A percentile compares a stretch with the other conserved stretches of the same genome.
Conservation (phyloP, 1,284 basidiomycete genomes). For the Grifola frondosa region DNA sequence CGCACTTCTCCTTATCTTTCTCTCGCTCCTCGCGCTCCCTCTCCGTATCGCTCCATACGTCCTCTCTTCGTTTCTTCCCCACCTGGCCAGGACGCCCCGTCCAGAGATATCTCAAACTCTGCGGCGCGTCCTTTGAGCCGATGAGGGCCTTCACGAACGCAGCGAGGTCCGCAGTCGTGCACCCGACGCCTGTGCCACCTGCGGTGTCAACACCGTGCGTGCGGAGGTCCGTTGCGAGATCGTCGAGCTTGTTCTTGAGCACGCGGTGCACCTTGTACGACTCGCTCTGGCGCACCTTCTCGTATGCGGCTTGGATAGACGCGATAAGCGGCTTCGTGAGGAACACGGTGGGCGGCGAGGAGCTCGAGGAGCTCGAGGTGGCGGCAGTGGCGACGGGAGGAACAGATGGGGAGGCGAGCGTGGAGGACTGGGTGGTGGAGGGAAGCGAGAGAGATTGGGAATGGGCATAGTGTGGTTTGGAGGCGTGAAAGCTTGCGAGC, state of each 20-base stretch:
- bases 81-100: slow-evolving; percentile 35
- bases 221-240: slow-evolving; percentile 38
- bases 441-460: slow-evolving; percentile 16
- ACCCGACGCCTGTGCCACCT: slow-evolving; percentile 6
- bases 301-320: slow-evolving; percentile 50
- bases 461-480: slow-evolving; percentile 21
- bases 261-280: slow-evolving; percentile 62
- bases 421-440: slow-evolving; percentile 16
- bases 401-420: neutral
- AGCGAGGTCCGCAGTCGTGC: slow-evolving; percentile 40
- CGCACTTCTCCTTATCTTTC: slow-evolving; percentile 28
- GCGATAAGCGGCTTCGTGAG: slow-evolving; percentile 52
- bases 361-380: neutral
- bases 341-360: slow-evolving; percentile 20
- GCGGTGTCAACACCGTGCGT: slow-evolving; percentile 27
- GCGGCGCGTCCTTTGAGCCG: slow-evolving; percentile 35
- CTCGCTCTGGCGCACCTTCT: slow-evolving; percentile 48
- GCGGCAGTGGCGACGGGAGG: slow-evolving; percentile 9
- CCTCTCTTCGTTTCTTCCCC: slow-evolving; percentile 32
- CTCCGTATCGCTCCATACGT: slow-evolving; percentile 35
- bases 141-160: slow-evolving; percentile 33
- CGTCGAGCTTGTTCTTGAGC: slow-evolving; percentile 52
- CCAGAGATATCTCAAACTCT: slow-evolving; percentile 42
- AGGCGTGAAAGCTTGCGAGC: slow-evolving; percentile 25
- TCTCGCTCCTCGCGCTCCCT: slow-evolving; percentile 33